Evolutionary conservation across 2,329 filamentous ascomycete genomes (phyloP).

Genomic region (Leptographium radiaticola): DNA sequence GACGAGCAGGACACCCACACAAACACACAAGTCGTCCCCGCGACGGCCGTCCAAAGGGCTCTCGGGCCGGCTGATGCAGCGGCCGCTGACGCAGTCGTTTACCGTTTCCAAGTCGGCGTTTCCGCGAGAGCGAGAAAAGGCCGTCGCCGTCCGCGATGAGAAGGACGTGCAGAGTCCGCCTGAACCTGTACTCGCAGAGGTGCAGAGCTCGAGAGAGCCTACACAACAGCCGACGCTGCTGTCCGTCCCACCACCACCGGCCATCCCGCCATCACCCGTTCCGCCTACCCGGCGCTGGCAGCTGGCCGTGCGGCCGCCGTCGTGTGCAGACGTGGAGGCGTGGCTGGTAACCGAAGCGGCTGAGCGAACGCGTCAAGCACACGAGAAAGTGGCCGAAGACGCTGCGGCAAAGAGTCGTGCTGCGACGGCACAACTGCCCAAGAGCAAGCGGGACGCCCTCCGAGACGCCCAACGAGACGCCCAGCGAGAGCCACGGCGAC

Average conservation of each 20-base stretch:
- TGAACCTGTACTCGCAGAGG: no score
- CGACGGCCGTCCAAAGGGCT: no score
- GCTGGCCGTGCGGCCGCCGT: conserved; percentile 57
- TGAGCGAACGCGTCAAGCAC: conserved; percentile 13
- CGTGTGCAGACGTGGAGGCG: conserved; percentile 49
- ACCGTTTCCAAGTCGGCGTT: background rate
- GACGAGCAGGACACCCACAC: no score
- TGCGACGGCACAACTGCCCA: background rate
- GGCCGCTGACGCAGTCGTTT: background rate
- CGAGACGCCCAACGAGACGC: background rate
- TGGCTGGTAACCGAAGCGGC: conserved; percentile 44
- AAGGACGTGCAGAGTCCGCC: background rate
- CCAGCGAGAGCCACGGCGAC: background rate
- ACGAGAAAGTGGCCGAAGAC: background rate
- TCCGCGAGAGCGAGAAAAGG: background rate
- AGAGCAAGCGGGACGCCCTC: background rate
- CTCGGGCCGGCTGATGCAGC: no score
- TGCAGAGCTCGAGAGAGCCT: no score
- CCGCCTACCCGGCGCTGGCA: conserved; percentile 45
- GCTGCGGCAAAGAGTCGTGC: background rate
- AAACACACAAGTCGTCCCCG: no score
- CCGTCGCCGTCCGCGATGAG: no score
- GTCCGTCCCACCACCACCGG: background rate
- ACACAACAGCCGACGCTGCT: background rate
- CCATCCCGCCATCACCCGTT: background rate